phyloP scores from a whole-genome alignment of 257 asterid genomes.

The Jasminum sambac region DNA sequence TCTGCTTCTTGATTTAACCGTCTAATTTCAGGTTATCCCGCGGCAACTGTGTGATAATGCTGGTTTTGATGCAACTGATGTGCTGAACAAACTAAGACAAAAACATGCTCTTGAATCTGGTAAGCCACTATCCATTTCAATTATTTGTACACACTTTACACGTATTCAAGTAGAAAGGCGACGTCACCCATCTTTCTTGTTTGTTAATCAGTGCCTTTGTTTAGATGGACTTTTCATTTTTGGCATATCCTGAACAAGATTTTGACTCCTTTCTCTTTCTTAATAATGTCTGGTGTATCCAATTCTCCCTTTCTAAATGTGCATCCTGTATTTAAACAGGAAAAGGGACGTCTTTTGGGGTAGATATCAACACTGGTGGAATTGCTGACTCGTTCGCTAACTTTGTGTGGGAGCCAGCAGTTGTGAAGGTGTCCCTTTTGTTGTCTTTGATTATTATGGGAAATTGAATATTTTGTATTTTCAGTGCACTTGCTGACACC shows the following conservation, averaged over 20 bases:
- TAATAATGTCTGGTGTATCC: not conserved
- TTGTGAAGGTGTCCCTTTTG: conserved; percentile 42
- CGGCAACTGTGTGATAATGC: conserved; percentile 71
- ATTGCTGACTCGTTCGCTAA: conserved; percentile 51
- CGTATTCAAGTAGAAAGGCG: not conserved
- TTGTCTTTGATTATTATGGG: not conserved
- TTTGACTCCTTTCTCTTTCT: not conserved
- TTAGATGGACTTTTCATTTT: not conserved
- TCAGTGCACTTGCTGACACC: not conserved
- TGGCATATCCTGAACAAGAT: not conserved
- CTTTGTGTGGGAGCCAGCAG: conserved; percentile 65
- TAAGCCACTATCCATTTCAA: conserved; percentile 31
- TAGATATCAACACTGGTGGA: conserved; percentile 57
- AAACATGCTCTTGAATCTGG: conserved; percentile 94
- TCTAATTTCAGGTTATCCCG: conserved; percentile 52
- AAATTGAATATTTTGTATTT: not conserved
- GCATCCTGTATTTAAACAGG: conserved; percentile 30
- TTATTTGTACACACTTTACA: not conserved
- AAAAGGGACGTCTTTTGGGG: conserved; percentile 62
- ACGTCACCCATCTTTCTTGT: not conserved
- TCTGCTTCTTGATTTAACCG: conserved; percentile 15
- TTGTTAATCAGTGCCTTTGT: not conserved
- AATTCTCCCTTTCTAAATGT: not conserved
- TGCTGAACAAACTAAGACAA: conserved; percentile 90
- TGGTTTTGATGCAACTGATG: conserved; percentile 95